Evolutionary conservation across 108 stramenopile genomes (phyloP).

Genomic region (Stephanodiscus triporus): DNA sequence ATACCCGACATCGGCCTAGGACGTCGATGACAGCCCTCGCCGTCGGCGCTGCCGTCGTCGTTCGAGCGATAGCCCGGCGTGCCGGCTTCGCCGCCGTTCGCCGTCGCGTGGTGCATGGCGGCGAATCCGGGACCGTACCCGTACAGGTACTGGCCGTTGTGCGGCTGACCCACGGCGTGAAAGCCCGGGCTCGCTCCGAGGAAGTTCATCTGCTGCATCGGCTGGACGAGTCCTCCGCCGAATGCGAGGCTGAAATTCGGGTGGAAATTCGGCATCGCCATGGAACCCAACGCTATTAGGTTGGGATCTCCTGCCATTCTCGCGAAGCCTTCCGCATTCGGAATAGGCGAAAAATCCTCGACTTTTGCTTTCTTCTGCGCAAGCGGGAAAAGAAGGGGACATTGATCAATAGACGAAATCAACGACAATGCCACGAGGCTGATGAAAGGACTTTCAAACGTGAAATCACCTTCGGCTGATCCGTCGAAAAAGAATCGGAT

Average conservation of each 20-base stretch:
- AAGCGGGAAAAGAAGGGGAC: background rate
- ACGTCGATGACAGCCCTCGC: background rate
- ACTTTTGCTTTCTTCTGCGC: background rate
- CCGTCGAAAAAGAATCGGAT: slow-evolving; percentile 7
- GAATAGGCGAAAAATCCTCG: background rate
- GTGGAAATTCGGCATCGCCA: background rate
- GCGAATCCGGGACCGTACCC: slow-evolving; percentile 4
- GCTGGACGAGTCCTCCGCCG: background rate
- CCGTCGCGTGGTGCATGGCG: background rate
- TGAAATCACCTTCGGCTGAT: background rate
- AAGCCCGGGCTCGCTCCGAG: slow-evolving; percentile 5
- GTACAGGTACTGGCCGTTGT: background rate
- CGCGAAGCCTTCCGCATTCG: slow-evolving; percentile 4
- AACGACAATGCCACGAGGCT: background rate
- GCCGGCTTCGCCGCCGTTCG: background rate
- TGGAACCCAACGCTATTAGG: slow-evolving; percentile 1
- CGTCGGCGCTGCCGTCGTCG: background rate
- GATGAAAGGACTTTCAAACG: background rate
- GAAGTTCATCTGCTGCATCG: background rate
- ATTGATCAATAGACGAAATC: background rate
- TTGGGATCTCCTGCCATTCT: slow-evolving; percentile 7
- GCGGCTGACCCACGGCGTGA: slow-evolving; percentile 6
- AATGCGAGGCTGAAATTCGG: slow-evolving; percentile 4
- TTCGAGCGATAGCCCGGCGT: slow-evolving; percentile 1
- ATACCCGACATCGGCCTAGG: slow-evolving; percentile 24